A percentile compares a stretch with the other conserved stretches of the same genome.
These are phyloP conservation scores for Coemansia sp. DNA, from an alignment of 192 early-diverging fungal genomes.

Conservation along the genomic window DNA sequence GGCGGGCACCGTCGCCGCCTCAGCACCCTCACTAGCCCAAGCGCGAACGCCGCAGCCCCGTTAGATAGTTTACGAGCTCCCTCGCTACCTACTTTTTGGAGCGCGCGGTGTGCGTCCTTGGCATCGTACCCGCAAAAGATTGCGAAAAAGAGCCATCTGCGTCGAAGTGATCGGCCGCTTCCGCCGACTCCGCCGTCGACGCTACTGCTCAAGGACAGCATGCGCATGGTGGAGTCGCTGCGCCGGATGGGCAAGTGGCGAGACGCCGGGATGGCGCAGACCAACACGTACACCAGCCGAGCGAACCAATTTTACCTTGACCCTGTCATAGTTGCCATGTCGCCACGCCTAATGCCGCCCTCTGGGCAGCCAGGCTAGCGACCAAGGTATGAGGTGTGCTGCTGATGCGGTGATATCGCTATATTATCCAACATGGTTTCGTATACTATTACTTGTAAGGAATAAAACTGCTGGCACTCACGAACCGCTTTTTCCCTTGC, in stretches of 20 bases:
- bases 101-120: slow-evolving; percentile 8
- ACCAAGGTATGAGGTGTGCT: too few relatives aligned
- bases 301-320: slow-evolving; percentile 26
- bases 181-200: neutral
- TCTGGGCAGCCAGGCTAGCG: slow-evolving; percentile 10
- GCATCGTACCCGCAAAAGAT: slow-evolving; percentile 31
- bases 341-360: slow-evolving; percentile 31
- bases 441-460: too few relatives aligned
- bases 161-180: slow-evolving; percentile 11
- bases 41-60: neutral
- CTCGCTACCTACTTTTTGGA: slow-evolving; percentile 12
- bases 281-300: neutral
- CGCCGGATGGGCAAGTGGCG: slow-evolving; percentile 47
- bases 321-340: slow-evolving; percentile 31
- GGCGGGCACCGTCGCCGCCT: slow-evolving; percentile 2
- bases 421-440: too few relatives aligned
- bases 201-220: slow-evolving; percentile 18
- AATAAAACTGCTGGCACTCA: neutral
- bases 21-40: neutral
- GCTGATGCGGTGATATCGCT: too few relatives aligned
- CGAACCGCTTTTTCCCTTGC: neutral
- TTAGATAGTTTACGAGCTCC: neutral
- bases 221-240: slow-evolving; percentile 47
- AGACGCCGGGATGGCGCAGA: neutral
- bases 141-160: slow-evolving; percentile 29